Conservation (phyloP, 2,329 filamentous ascomycete genomes). For the Botryotinia calthae region DNA sequence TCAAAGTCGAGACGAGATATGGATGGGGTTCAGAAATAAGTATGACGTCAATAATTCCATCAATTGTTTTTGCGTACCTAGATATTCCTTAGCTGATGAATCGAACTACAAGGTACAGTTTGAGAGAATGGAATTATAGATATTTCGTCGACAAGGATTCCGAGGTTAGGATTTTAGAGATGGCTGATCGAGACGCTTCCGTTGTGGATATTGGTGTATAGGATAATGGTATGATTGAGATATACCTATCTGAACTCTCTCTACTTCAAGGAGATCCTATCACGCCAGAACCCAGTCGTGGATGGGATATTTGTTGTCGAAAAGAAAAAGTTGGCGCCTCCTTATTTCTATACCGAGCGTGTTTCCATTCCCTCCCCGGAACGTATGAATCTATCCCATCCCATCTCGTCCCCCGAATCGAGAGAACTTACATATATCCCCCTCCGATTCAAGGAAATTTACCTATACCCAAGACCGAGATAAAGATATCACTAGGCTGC, state of each 20-base stretch:
- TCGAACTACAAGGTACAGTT: rapidly evolving
- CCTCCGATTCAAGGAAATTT: neutral
- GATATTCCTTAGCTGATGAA: neutral
- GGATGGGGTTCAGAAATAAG: neutral
- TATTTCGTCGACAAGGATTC: neutral
- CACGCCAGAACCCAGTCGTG: rapidly evolving
- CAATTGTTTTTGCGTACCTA: neutral
- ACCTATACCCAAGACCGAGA: neutral
- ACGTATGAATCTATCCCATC: no score
- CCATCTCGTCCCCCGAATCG: rapidly evolving
- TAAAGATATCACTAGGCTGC: neutral
- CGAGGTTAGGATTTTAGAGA: neutral
- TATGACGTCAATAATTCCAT: neutral
- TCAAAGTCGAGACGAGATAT: neutral
- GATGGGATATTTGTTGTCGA: neutral
- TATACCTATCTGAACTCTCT: neutral
- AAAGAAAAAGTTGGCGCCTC: neutral
- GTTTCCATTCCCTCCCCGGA: no score
- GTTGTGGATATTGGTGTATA: neutral
- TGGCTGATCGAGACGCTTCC: no score
- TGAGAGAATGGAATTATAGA: rapidly evolving
- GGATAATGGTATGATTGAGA: neutral
- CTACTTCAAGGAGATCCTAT: neutral
- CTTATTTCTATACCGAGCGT: rapidly evolving
- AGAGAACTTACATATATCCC: neutral